Percentiles rank a stretch among this genome's conserved stretches.
phyloP scores from a whole-genome alignment of 371 early-diverging fungal genomes.

The Mortierella sp. region DNA sequence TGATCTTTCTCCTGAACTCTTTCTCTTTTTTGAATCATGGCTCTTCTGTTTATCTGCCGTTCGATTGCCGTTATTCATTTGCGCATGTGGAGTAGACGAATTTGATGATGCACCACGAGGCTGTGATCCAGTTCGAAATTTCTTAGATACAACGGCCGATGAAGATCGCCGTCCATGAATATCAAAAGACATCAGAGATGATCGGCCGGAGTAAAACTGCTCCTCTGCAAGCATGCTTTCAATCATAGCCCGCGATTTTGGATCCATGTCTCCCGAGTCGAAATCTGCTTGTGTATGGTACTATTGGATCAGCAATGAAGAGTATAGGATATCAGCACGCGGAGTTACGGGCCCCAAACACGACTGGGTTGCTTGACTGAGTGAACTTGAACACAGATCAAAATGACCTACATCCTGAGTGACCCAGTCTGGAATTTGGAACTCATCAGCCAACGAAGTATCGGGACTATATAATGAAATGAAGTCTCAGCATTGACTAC shows the following conservation, averaged over 20 bases:
- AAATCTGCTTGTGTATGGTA: conserved; percentile 35
- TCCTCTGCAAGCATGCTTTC: conserved; percentile 82
- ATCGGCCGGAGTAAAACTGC: conserved; percentile 67
- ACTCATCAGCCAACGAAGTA: conserved; percentile 23
- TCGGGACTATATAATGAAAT: conserved; percentile 9
- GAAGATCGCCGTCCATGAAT: background rate
- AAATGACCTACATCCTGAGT: conserved; percentile 38
- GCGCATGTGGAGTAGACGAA: background rate
- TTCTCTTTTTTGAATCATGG: conserved; percentile 44
- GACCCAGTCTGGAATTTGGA: conserved; percentile 50
- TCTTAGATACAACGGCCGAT: background rate
- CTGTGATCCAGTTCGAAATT: background rate
- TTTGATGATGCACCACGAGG: background rate
- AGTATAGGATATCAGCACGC: background rate
- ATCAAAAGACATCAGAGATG: background rate
- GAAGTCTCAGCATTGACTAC: background rate
- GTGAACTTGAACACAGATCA: too few relatives aligned
- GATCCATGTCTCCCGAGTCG: conserved; percentile 66
- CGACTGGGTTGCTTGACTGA: background rate
- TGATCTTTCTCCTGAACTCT: conserved; percentile 34
- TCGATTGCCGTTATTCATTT: conserved; percentile 1
- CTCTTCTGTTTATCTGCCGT: conserved; percentile 1
- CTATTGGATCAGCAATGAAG: conserved; percentile 7
- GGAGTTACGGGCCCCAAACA: background rate
- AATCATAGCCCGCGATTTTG: conserved; percentile 69